phyloP scores from a whole-genome alignment of 164 flowering plant genomes.

The Amborella trichopoda region DNA sequence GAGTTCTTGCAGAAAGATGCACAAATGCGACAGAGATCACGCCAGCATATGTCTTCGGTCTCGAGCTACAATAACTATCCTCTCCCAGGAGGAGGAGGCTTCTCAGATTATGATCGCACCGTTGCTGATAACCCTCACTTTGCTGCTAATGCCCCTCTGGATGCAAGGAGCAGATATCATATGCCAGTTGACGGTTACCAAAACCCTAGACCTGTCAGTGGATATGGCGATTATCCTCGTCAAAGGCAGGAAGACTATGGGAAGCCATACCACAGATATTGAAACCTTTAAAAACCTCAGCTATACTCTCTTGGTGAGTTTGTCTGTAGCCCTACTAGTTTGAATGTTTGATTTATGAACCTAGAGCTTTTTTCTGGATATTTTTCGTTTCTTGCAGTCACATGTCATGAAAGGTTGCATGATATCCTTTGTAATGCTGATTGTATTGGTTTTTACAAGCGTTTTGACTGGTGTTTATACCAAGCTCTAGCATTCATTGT shows the following conservation, averaged over 20 bases:
- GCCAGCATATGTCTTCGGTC: constrained; percentile 24
- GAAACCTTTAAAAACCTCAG: no score
- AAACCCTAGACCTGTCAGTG: constrained; percentile 45
- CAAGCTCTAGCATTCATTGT: no score
- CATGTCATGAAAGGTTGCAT: no score
- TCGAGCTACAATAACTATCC: constrained; percentile 50
- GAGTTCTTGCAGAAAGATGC: constrained; percentile 71
- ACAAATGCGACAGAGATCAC: constrained; percentile 47
- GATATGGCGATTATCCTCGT: constrained; percentile 56
- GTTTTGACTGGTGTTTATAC: no score
- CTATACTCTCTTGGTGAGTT: no score
- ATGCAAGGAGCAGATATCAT: constrained; percentile 51
- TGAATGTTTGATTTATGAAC: no score
- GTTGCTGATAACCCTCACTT: constrained; percentile 33
- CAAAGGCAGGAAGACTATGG: constrained; percentile 69
- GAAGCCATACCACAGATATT: constrained; percentile 62
- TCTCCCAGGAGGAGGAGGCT: constrained; percentile 34
- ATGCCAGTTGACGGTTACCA: constrained; percentile 40
- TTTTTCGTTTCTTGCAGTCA: no score
- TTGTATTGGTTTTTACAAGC: no score
- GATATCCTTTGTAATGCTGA: no score
- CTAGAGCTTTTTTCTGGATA: no score
- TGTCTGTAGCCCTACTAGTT: no score
- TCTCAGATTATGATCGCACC: constrained; percentile 42
- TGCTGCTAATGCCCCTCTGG: constrained; percentile 26